Base-by-base conservation (phyloP, 176 grass and related monocot species). In the Oryza meyeriana region DNA sequence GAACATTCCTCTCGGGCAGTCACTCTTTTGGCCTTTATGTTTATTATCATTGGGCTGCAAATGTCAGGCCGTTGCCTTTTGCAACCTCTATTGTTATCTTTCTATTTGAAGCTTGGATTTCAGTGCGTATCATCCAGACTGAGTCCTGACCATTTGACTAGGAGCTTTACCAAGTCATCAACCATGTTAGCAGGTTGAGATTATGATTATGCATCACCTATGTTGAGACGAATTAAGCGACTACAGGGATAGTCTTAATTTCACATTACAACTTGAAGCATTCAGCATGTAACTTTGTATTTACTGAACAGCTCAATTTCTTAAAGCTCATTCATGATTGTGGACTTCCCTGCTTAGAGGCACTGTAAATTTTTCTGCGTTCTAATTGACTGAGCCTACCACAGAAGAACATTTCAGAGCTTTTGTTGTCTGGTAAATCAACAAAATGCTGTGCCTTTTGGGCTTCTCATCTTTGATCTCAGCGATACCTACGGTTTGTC, bases 81-180 rank as follows among this genome's bases (percentile, higher is more conserved):
- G 27, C 25, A 29, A 58, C 33, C 47, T 86, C 71, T 42, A 18
- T 64, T 68, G 27, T 20, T 10, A 6, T 44, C 10, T 10, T 50
- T 72, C 16, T 79, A 57, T 69, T 52, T 69, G 26, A 41, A 70
- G 30, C 61, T 87, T 14, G 18, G 0, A 29, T 28, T 79, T 73
- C 9, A 38, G 25, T 75, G 31, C 41, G 28, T 66, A 34, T 22
- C 32, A 9, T 38, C 36, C 55, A 82, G 47, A 62, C 70, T 2
- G 12, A 29, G 24, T 73, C 42, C 14, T 66, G 32, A 34, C 4
- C 40, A 52, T 74, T 64, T 17, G 38, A 25, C 52, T 26, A 59
- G 12, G 5, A 26, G 44, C 26, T 13, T 47, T 14, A 61, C 18
- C 8, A 77, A 26, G 55, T 10, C 55, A 58, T 12, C 44, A 18